phyloP scores from a whole-genome alignment of 345 rosid genomes.

The Lepidium aucheri region DNA sequence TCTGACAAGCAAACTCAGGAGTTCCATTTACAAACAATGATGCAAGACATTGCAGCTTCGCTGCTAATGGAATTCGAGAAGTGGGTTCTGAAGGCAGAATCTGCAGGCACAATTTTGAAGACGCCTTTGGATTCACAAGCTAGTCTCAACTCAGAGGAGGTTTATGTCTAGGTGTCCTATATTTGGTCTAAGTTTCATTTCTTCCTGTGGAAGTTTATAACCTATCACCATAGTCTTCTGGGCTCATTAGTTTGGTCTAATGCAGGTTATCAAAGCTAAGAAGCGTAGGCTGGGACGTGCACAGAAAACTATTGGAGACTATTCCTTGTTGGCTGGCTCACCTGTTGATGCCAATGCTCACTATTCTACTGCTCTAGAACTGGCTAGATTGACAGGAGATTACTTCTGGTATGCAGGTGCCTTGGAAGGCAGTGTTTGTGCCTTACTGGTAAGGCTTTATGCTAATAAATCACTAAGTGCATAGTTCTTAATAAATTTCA shows the following conservation, averaged over 20 bases:
- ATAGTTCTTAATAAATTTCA: not conserved
- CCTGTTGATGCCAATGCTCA: slow-evolving; percentile 99
- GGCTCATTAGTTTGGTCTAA: slow-evolving; percentile 24
- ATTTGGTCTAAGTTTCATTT: slow-evolving; percentile 35
- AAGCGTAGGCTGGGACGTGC: slow-evolving; percentile 91
- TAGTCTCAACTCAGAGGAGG: slow-evolving; percentile 98
- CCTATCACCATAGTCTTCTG: not conserved
- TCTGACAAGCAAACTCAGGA: slow-evolving; percentile 80
- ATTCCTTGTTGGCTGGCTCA: slow-evolving; percentile 94
- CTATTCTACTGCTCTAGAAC: slow-evolving; percentile 81
- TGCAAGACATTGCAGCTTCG: slow-evolving; percentile 91
- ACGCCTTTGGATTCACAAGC: slow-evolving; percentile 99
- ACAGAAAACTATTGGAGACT: slow-evolving; percentile 98
- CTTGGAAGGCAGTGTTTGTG: slow-evolving; percentile 92
- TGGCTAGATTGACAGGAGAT: slow-evolving; percentile 85
- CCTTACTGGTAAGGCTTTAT: slow-evolving; percentile 60
- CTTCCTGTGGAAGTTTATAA: slow-evolving; percentile 12
- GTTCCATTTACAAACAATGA: slow-evolving; percentile 89
- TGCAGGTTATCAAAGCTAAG: slow-evolving; percentile 95
- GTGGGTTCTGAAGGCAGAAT: slow-evolving; percentile 87
- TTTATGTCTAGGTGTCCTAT: slow-evolving; percentile 89
- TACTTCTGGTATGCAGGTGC: slow-evolving; percentile 98
- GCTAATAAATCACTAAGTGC: not conserved
- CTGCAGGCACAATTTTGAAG: slow-evolving; percentile 88
- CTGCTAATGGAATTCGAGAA: slow-evolving; percentile 94